A percentile compares a stretch with the other conserved stretches of the same genome.
Evolutionary conservation across 257 asterid genomes (phyloP).

Genomic region (Solanum lycopersicoides): DNA sequence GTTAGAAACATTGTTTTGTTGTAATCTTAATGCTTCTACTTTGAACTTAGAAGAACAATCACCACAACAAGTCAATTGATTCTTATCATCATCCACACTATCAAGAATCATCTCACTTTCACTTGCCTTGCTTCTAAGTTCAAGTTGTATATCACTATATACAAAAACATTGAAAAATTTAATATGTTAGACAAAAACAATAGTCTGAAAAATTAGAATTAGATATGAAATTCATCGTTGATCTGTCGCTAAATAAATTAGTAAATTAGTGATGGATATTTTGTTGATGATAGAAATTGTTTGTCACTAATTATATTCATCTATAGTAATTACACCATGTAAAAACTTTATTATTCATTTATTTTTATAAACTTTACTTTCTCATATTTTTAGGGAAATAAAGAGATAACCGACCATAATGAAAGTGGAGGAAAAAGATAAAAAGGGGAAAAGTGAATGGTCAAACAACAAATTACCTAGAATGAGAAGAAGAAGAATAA

Average conservation of each 20-base stretch:
- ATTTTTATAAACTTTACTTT: not conserved
- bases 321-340: not conserved
- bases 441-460: not conserved
- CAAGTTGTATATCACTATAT: conserved; percentile 19
- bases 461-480: not conserved
- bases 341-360: not conserved
- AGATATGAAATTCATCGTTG: not conserved
- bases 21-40: conserved; percentile 22
- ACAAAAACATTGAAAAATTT: not conserved
- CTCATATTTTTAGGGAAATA: not conserved
- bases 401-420: not conserved
- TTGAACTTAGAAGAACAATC: conserved; percentile 41
- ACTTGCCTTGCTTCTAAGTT: conserved; percentile 13
- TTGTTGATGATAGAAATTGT: not conserved
- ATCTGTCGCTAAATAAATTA: not conserved
- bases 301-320: not conserved
- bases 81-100: conserved; percentile 12
- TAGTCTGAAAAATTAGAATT: not conserved
- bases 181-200: not conserved
- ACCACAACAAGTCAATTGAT: conserved; percentile 27
- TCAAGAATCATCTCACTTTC: conserved; percentile 11
- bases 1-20: not conserved
- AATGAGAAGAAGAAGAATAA: not conserved
- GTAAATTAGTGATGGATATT: not conserved
- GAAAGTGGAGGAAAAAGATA: not conserved